Conservation (phyloP, 768 basidiomycete genomes). For the Tylopilus rubrobrunneus region DNA sequence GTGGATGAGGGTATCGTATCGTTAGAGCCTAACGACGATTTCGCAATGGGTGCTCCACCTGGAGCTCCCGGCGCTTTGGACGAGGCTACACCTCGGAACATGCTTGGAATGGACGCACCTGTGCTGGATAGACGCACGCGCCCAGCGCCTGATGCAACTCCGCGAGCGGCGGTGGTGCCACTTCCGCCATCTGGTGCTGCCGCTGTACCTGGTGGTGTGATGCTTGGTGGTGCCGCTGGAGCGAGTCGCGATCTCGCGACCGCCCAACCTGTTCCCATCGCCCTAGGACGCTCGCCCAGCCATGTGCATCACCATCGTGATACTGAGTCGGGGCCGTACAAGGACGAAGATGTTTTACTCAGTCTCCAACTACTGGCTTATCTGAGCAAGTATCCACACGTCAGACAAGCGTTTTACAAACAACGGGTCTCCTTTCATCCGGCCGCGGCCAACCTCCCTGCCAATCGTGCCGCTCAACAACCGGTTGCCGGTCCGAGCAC, state of each 20-base stretch:
- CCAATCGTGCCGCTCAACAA: constrained; percentile 26
- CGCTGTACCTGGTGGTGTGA: constrained; percentile 9
- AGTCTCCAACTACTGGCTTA: constrained; percentile 93
- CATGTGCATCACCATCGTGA: constrained; percentile 41
- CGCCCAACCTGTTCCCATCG: constrained; percentile 12
- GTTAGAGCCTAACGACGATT: constrained; percentile 80
- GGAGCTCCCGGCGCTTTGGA: constrained; percentile 83
- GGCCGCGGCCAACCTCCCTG: constrained; percentile 47
- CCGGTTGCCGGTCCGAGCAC: constrained; percentile 26
- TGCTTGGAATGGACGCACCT: constrained; percentile 26
- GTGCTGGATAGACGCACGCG: constrained; percentile 31
- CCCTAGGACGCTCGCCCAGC: constrained; percentile 20
- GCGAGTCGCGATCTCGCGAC: constrained; percentile 16
- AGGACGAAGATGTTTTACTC: constrained; percentile 91
- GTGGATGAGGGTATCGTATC: constrained; percentile 77
- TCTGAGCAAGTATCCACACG: constrained; percentile 96
- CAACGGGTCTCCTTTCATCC: constrained; percentile 80
- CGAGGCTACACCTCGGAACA: constrained; percentile 24
- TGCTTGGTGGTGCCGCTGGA: constrained; percentile 13
- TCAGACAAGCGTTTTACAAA: constrained; percentile 93
- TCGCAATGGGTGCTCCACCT: constrained; percentile 87
- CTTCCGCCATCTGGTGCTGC: constrained; percentile 39
- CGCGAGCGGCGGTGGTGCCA: constrained; percentile 56
- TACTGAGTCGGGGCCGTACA: constrained; percentile 61
- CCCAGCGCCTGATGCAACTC: constrained; percentile 56